These are phyloP conservation scores for Phyllosticta citriasiana DNA, from an alignment of 2,329 filamentous ascomycete species.

Conservation along the genomic window DNA sequence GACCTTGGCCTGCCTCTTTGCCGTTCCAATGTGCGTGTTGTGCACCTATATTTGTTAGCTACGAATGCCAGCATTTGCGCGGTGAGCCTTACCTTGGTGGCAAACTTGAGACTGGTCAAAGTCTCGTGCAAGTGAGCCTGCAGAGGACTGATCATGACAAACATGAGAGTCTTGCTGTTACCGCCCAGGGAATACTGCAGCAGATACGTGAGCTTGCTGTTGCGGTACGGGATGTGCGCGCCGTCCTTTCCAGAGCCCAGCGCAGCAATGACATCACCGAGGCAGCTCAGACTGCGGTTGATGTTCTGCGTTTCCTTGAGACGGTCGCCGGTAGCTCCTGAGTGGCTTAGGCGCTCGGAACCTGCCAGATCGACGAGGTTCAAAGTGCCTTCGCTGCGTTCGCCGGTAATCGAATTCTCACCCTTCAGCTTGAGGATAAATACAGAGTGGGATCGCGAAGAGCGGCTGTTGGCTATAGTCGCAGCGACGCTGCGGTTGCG, in stretches of 20 bases:
- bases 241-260: constrained; percentile 72
- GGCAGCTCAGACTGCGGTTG: constrained; percentile 84
- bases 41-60: constrained; percentile 46
- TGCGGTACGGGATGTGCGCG: constrained; percentile 82
- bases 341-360: constrained; percentile 81
- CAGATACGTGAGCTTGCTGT: constrained; percentile 93
- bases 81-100: constrained; percentile 62
- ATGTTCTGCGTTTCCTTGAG: constrained; percentile 95
- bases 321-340: constrained; percentile 73
- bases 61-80: not conserved
- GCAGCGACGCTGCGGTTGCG: constrained; percentile 86
- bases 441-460: constrained; percentile 88
- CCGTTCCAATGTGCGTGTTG: constrained; percentile 87
- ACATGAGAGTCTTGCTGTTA: constrained; percentile 97
- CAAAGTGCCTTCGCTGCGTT: constrained; percentile 82
- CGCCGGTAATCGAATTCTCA: constrained; percentile 62
- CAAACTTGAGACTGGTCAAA: constrained; percentile 88
- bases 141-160: constrained; percentile 92
- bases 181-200: constrained; percentile 91
- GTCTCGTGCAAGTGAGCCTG: constrained; percentile 88
- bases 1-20: constrained; percentile 62
- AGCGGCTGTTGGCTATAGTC: constrained; percentile 94
- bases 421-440: constrained; percentile 71
- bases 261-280: constrained; percentile 90
- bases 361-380: constrained; percentile 95